Evolutionary conservation across 441 rosid genomes (phyloP).

Genomic region (Bruguiera hainesii): DNA sequence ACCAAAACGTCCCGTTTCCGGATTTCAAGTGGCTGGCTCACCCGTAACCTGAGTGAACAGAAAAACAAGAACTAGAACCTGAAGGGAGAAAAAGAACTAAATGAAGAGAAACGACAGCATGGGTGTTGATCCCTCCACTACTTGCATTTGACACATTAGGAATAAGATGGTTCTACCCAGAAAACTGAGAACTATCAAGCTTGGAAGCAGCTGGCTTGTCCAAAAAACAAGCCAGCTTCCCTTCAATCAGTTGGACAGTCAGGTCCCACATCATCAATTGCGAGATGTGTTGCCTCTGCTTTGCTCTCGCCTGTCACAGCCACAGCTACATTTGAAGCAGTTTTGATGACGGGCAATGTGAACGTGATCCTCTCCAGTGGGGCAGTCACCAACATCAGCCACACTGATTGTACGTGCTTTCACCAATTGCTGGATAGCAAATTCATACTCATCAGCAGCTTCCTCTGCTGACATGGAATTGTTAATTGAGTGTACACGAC

Average conservation of each 20-base stretch:
- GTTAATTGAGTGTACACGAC: slow-evolving; percentile 79
- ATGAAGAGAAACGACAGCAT: slow-evolving; percentile 15
- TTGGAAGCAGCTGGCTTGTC: slow-evolving; percentile 75
- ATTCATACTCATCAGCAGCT: slow-evolving; percentile 75
- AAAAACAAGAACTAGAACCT: slow-evolving; percentile 6
- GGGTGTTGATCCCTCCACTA: slow-evolving; percentile 30
- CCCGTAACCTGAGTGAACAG: slow-evolving; percentile 9
- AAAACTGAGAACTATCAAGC: slow-evolving; percentile 39
- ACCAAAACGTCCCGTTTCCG: slow-evolving; percentile 2
- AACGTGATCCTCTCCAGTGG: slow-evolving; percentile 94
- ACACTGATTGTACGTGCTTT: slow-evolving; percentile 55
- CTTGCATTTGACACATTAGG: slow-evolving; percentile 24
- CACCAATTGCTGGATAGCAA: slow-evolving; percentile 69
- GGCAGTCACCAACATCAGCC: slow-evolving; percentile 79
- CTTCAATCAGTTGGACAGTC: slow-evolving; percentile 55
- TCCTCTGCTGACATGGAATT: slow-evolving; percentile 82
- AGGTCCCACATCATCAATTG: slow-evolving; percentile 42
- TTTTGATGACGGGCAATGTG: slow-evolving; percentile 88
- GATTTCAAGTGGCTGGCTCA: slow-evolving; percentile 6
- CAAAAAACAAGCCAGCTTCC: slow-evolving; percentile 81
- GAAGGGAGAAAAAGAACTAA: slow-evolving; percentile 6
- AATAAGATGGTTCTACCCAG: slow-evolving; percentile 33
- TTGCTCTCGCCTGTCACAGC: slow-evolving; percentile 75
- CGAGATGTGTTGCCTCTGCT: slow-evolving; percentile 72
- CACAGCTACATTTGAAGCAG: slow-evolving; percentile 71